A percentile compares a stretch with the other conserved stretches of the same genome.
Evolutionary conservation across 2,329 filamentous ascomycete genomes (phyloP).

Genomic region (Coniochaeta pulveracea): DNA sequence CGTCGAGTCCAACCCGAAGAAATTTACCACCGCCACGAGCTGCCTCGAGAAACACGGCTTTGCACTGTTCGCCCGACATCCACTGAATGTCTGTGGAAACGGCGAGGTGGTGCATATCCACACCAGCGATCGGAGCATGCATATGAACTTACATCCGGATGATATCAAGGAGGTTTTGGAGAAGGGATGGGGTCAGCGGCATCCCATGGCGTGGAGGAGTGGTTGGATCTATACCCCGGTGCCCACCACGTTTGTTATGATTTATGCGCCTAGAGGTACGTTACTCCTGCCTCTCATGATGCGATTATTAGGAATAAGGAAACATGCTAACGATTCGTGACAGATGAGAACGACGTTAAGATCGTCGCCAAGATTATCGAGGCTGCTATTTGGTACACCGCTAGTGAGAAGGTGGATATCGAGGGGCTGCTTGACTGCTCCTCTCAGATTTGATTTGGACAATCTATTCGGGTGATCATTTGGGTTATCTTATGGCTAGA

Average conservation of each 20-base stretch:
- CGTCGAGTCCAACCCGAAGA: constrained; percentile 28
- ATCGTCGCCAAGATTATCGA: constrained; percentile 59
- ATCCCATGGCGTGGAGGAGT: constrained; percentile 55
- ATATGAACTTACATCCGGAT: constrained; percentile 68
- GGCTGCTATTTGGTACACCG: constrained; percentile 60
- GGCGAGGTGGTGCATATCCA: constrained; percentile 81
- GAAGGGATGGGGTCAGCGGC: constrained; percentile 68
- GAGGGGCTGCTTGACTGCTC: constrained; percentile 4
- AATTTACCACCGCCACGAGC: constrained; percentile 52
- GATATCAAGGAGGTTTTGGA: constrained; percentile 63
- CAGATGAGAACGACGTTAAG: constrained; percentile 53
- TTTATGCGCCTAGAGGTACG: constrained; percentile 63
- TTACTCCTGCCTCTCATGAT: no score
- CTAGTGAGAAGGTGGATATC: constrained; percentile 29
- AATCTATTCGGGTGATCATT: no score
- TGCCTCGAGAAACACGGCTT: constrained; percentile 77
- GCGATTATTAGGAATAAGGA: background rate
- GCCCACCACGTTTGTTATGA: constrained; percentile 64
- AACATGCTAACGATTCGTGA: background rate
- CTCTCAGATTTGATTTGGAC: no score
- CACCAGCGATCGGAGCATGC: constrained; percentile 63
- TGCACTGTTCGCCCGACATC: constrained; percentile 58
- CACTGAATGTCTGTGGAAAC: constrained; percentile 58
- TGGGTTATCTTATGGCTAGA: no score
- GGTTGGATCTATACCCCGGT: constrained; percentile 58